Conservation (phyloP, 2,329 filamentous ascomycete genomes). For the Teratosphaeria epicoccoides region DNA sequence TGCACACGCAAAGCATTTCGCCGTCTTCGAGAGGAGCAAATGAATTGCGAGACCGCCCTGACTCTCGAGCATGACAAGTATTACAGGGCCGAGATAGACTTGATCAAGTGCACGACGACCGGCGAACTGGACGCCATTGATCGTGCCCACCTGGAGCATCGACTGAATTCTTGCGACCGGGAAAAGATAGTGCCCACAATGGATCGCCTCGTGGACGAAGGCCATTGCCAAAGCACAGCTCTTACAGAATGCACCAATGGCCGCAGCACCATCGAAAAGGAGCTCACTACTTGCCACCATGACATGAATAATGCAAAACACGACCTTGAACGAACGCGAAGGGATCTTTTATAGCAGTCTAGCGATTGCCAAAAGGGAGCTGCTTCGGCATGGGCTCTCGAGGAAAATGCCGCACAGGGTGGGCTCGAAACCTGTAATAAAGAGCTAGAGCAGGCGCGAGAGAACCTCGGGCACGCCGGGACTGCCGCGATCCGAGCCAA, state of each 20-base stretch:
- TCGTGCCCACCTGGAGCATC: background rate
- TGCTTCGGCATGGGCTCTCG: too few relatives aligned
- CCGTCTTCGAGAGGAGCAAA: too few relatives aligned
- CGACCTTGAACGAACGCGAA: background rate
- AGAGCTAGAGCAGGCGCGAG: too few relatives aligned
- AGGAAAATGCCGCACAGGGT: too few relatives aligned
- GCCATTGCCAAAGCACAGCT: background rate
- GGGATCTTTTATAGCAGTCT: background rate
- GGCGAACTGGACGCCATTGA: background rate
- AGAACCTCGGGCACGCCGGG: too few relatives aligned
- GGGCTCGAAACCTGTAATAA: too few relatives aligned
- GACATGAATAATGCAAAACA: background rate
- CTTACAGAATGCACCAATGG: background rate
- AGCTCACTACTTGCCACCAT: background rate
- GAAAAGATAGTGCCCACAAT: background rate
- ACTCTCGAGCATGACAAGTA: too few relatives aligned
- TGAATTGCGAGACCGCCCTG: too few relatives aligned
- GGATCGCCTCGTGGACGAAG: background rate
- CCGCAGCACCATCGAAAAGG: background rate
- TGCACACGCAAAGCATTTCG: too few relatives aligned
- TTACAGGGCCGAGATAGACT: too few relatives aligned
- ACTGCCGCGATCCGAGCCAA: too few relatives aligned
- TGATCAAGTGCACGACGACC: too few relatives aligned
- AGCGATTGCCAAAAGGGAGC: background rate
- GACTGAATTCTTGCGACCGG: background rate